Percentiles rank a stretch among this genome's conserved stretches.
phyloP scores from a whole-genome alignment of 768 basidiomycete species.

The Boletus subparvulus region DNA sequence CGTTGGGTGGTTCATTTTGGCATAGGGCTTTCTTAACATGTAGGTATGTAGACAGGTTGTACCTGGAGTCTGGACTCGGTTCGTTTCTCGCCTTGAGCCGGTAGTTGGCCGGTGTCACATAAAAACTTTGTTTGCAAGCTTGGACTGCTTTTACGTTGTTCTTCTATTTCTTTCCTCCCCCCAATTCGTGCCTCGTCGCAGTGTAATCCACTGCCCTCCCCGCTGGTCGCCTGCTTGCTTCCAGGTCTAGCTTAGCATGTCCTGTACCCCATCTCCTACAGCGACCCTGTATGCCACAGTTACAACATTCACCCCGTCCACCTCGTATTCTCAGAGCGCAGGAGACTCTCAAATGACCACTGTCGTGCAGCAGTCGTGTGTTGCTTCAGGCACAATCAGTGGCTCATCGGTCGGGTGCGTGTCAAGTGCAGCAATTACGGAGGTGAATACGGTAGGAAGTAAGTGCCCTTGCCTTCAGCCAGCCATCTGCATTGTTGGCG shows the following conservation, averaged over 20 bases:
- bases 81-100: neutral
- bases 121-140: neutral
- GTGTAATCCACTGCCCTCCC: neutral
- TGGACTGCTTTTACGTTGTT: neutral
- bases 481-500: neutral
- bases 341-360: constrained; percentile 37
- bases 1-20: neutral
- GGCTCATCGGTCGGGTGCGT: constrained; percentile 31
- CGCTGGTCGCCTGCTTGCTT: no score
- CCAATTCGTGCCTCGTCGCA: no score
- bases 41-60: neutral
- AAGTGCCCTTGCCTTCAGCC: constrained; percentile 14
- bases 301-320: constrained; percentile 36
- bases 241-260: constrained; percentile 17
- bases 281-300: constrained; percentile 41
- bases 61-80: neutral
- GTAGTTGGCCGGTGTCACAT: neutral
- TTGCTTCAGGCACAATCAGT: constrained; percentile 29
- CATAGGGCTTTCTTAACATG: neutral
- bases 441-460: constrained; percentile 38
- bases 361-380: constrained; percentile 32
- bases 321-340: constrained; percentile 37
- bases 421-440: constrained; percentile 25
- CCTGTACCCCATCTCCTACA: constrained; percentile 46
- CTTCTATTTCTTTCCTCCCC: neutral